Evolutionary conservation across 2,329 filamentous ascomycete genomes (phyloP), one percentile per base, ranked within the genome.

Genomic region (Fusarium fracticaudum): DNA sequence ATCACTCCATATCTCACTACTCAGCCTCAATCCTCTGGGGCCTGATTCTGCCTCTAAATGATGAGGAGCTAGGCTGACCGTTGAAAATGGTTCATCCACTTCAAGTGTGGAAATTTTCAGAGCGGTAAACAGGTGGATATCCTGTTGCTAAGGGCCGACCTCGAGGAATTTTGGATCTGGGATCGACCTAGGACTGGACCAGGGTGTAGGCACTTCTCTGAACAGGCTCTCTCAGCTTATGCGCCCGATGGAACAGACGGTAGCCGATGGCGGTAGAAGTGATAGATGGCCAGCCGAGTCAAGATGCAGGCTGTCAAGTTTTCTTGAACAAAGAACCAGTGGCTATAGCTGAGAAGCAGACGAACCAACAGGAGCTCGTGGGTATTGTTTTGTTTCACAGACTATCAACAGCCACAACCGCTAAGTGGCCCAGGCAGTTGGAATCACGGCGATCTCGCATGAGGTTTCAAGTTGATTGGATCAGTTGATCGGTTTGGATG

Each of bases 1-100:
- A 55, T 68, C 35, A 61, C 44, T 57, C 22, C 50, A 51, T 48
- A 54, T 58, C 51, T 50, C 33, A 60, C 66, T 64, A 29, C 72
- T 75, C 64, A 75, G 72, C 72, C 72, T 69, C 72, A 66, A 60
- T 43, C 51, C 47, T 60, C 47, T 38, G 29, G 57, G 69, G 57
- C 40, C 38, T 51, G 45, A 45, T 62, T 57, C 74, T 35, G 31
- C 58, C 44, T 37, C 55, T 60, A 60, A 31, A 55, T 51, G 33
- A 44, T 35, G 20, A 26, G 9, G 12, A 41, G 29, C 29, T 47
- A 47, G 63, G n/a, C 45, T 47, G 35, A 15, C 37, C 24, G 51
- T 41, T 38, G 35, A 37, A 54, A 40, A 44, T 51, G 29, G 24
- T 57, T 44, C 57, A 48, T 45, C 41, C 53, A 50, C 51, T 59